These are phyloP conservation scores for Pythium dissimile DNA, from an alignment of 352 stramenopile genomes.

Conservation along the genomic window DNA sequence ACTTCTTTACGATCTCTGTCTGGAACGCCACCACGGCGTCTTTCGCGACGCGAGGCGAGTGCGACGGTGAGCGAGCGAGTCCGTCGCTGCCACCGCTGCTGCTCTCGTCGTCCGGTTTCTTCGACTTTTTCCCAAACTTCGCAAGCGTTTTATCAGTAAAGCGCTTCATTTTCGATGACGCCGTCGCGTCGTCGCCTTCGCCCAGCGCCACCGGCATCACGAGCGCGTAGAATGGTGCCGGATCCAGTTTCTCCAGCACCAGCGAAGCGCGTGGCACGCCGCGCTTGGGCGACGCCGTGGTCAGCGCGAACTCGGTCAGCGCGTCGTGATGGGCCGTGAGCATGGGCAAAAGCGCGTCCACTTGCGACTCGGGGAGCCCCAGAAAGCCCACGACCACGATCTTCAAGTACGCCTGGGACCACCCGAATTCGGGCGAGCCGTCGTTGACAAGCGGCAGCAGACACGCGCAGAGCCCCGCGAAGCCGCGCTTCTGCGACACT, in stretches of 20 bases:
- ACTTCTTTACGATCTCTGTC: slow-evolving; percentile 51
- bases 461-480: slow-evolving; percentile 66
- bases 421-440: slow-evolving; percentile 46
- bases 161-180: slow-evolving; percentile 9
- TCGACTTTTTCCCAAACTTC: slow-evolving; percentile 26
- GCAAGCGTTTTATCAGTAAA: slow-evolving; percentile 20
- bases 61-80: neutral
- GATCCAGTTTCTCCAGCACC: slow-evolving; percentile 36
- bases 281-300: slow-evolving; percentile 2
- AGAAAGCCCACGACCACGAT: slow-evolving; percentile 65
- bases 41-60: slow-evolving; percentile 1
- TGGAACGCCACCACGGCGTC: slow-evolving; percentile 43
- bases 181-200: neutral
- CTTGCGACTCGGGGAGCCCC: slow-evolving; percentile 40
- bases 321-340: slow-evolving; percentile 36
- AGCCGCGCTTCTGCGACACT: slow-evolving; percentile 56
- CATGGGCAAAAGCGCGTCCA: slow-evolving; percentile 72
- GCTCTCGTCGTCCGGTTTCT: slow-evolving; percentile 30
- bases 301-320: slow-evolving; percentile 18
- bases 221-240: slow-evolving; percentile 55
- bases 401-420: slow-evolving; percentile 63
- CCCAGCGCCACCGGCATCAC: slow-evolving; percentile 34
- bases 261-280: neutral
- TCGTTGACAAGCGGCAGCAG: slow-evolving; percentile 64
- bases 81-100: too few species aligned